These are phyloP conservation scores for Russula sp. DNA, from an alignment of 768 basidiomycete species.

Conservation along the genomic window DNA sequence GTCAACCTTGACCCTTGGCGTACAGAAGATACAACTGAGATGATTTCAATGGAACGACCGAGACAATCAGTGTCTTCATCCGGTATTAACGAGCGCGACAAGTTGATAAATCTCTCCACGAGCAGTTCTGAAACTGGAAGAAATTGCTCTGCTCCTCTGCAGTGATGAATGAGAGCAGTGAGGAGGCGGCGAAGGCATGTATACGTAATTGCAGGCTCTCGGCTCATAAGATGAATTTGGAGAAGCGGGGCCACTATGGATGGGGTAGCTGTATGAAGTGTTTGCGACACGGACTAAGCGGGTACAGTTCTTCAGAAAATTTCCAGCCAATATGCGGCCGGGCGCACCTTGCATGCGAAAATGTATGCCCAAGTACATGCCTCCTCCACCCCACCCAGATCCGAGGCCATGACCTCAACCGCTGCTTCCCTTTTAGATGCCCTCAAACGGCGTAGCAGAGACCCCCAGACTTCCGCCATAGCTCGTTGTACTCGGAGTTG, in stretches of 20 bases:
- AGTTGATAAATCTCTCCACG: constrained; percentile 40
- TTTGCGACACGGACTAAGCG: constrained; percentile 72
- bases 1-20: constrained; percentile 68
- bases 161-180: constrained; percentile 82
- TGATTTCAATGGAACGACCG: constrained; percentile 53
- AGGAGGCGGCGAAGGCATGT: constrained; percentile 66
- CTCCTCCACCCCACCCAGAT: constrained; percentile 53
- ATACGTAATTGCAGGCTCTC: constrained; percentile 44
- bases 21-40: constrained; percentile 56
- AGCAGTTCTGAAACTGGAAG: constrained; percentile 53
- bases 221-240: constrained; percentile 48
- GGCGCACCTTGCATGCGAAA: constrained; percentile 71
- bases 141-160: constrained; percentile 66
- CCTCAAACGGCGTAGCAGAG: constrained; percentile 70
- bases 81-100: constrained; percentile 23
- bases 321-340: background rate
- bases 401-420: constrained; percentile 52
- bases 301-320: background rate
- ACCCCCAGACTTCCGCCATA: constrained; percentile 86
- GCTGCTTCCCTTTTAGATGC: constrained; percentile 53
- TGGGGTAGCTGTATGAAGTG: constrained; percentile 70
- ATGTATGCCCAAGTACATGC: constrained; percentile 72
- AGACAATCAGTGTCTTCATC: constrained; percentile 40
- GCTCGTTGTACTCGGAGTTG: constrained; percentile 70
- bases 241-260: constrained; percentile 61